Percentiles rank a stretch among this genome's conserved stretches.
Conservation (phyloP, 2,329 filamentous ascomycete genomes). For the Neonectria faginata region DNA sequence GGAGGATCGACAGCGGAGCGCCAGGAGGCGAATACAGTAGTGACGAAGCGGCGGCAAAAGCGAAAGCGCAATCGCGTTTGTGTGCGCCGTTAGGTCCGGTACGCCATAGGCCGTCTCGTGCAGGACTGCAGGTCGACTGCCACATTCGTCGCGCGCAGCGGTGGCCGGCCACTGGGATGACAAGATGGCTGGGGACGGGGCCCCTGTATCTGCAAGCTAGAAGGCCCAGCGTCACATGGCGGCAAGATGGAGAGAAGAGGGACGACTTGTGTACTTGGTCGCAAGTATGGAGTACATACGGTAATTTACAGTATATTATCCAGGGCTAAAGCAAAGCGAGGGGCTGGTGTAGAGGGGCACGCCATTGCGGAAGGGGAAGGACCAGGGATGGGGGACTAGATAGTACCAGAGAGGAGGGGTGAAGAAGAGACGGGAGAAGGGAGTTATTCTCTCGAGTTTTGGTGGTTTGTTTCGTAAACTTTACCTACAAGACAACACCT, state of each 20-base stretch:
- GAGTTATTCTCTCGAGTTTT: not conserved
- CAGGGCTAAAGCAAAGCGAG: constrained; percentile 14
- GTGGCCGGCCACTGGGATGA: constrained; percentile 40
- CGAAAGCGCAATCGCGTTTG: constrained; percentile 40
- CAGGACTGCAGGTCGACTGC: constrained; percentile 38
- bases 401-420: not conserved
- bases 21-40: constrained; percentile 27
- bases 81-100: constrained; percentile 38
- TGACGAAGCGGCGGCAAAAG: constrained; percentile 40
- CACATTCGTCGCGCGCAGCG: constrained; percentile 37
- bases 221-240: constrained; percentile 43
- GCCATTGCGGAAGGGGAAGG: constrained; percentile 30
- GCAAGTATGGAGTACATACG: not conserved
- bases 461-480: not conserved
- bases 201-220: constrained; percentile 45
- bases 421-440: not conserved
- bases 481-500: too few relatives aligned
- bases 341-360: constrained; percentile 23
- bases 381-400: constrained; percentile 7
- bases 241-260: not conserved
- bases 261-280: constrained; percentile 9
- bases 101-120: constrained; percentile 24
- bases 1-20: constrained; percentile 34
- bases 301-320: not conserved
- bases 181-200: constrained; percentile 43